Evolutionary conservation across 352 stramenopile genomes (phyloP).

Genomic region (Peronospora belbahrii): DNA sequence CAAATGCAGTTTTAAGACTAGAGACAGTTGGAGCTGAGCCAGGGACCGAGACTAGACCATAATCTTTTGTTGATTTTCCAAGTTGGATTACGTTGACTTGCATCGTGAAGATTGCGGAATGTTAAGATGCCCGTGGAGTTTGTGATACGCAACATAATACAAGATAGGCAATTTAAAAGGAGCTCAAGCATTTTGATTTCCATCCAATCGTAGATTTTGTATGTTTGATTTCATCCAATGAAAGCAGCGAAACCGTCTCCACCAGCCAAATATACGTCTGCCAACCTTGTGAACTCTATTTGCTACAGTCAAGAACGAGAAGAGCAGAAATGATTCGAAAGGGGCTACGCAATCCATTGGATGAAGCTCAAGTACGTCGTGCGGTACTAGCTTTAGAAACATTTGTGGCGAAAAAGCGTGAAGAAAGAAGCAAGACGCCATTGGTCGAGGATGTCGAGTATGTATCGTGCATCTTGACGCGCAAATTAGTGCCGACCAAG

Average conservation of each 20-base stretch:
- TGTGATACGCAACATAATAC: too few species aligned
- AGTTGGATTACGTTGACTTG: conserved; percentile 55
- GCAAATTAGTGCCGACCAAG: conserved; percentile 63
- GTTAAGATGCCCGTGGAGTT: neutral
- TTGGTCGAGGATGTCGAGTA: conserved; percentile 52
- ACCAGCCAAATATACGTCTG: conserved; percentile 6
- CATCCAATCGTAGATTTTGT: conserved; percentile 3
- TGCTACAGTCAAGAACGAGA: conserved; percentile 7
- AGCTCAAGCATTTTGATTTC: neutral
- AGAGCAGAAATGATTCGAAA: conserved; percentile 50
- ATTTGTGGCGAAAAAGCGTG: conserved; percentile 41
- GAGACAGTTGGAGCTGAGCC: conserved; percentile 32
- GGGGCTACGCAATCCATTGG: conserved; percentile 56
- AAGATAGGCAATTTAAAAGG: neutral
- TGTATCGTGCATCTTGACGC: conserved; percentile 67
- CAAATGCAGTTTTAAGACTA: conserved; percentile 53
- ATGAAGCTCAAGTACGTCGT: conserved; percentile 65
- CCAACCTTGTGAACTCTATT: too few species aligned
- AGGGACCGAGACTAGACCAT: conserved; percentile 31
- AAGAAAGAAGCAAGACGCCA: conserved; percentile 39
- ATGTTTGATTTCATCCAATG: conserved; percentile 10
- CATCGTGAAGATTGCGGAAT: conserved; percentile 28
- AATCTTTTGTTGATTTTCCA: conserved; percentile 50
- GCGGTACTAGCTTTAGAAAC: conserved; percentile 60
- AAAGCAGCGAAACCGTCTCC: neutral